Evolutionary conservation across 306 rosid species (phyloP), one percentile per base, ranked within the genome.

Genomic region (Coriaria nepalensis): DNA sequence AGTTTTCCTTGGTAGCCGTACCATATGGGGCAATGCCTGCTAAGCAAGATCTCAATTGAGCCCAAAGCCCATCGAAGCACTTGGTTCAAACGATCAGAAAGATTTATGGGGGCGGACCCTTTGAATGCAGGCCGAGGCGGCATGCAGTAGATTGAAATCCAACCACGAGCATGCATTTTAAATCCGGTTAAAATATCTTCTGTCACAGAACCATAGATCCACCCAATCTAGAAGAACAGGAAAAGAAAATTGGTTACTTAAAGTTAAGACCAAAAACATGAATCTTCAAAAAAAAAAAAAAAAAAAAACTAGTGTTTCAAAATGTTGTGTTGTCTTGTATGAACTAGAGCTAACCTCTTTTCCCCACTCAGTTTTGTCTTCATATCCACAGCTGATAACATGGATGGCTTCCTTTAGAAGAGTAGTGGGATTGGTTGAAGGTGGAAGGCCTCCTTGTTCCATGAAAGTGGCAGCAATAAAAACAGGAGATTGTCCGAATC

Each of bases 31-130:
- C 98, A 92, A 82, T 92, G 98, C 71, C 98, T 82, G 66, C 98
- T 92, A 11, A 92, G 93, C 66, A 92, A 73, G 56, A 92, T 92
- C 76, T 92, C 98, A 34, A 92, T 92, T 10, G 98, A 92, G 52
- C 98, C 98, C 74, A 92, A 72, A 68, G 98, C 98, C 98, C 98
- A 85, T 57, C 96, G 87, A 69, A 92, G 98, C 63, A 92, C 98
- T 57, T 92, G 98, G 62, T 92, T 92, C 61, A 92, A 80, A 56
- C 98, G 98, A 57, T 92, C 96, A 13, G 98, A 92, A 69, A 92
- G 96, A 92, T 92, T 92, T 77, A 88, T 84, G 35, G 97, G 97
- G 40, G 97, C 97, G 72, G 96, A 92, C 6, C 98, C 98, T 73
- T 92, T 92, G 47, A 92, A 92, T 69, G 98, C 98, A 0, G 98